phyloP scores from a whole-genome alignment of 1,139 yeast genomes.

The Suhomyces bolitotheri region DNA sequence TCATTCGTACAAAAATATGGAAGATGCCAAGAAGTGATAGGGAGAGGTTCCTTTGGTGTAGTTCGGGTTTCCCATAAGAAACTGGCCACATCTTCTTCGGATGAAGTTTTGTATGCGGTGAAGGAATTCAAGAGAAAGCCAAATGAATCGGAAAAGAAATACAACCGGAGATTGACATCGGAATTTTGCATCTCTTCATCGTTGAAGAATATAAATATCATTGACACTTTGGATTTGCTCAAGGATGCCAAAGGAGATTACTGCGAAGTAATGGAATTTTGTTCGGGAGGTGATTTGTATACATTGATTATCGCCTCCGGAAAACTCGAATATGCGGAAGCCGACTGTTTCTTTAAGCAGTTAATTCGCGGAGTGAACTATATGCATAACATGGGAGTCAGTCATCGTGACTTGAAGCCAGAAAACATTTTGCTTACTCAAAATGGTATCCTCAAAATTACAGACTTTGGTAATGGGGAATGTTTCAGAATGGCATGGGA shows the following conservation, averaged over 20 bases:
- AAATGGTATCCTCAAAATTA: conserved; percentile 78
- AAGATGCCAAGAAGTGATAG: conserved; percentile 51
- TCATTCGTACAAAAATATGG: conserved; percentile 53
- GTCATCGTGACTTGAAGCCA: conserved; percentile 93
- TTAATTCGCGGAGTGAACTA: conserved; percentile 86
- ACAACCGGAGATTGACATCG: conserved; percentile 44
- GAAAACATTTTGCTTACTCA: conserved; percentile 84
- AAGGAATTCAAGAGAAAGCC: conserved; percentile 47
- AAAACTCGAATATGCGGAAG: conserved; percentile 79
- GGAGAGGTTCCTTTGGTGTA: conserved; percentile 51
- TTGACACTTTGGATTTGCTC: conserved; percentile 80
- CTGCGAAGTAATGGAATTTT: conserved; percentile 96
- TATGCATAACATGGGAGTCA: conserved; percentile 97
- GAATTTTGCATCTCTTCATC: conserved; percentile 53
- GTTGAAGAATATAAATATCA: conserved; percentile 56
- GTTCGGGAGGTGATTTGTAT: conserved; percentile 93
- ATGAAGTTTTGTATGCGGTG: conserved; percentile 46
- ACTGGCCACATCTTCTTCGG: conserved; percentile 15
- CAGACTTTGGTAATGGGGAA: conserved; percentile 95
- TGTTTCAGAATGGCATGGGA: conserved; percentile 99
- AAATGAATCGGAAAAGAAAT: conserved; percentile 47
- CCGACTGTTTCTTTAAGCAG: conserved; percentile 95
- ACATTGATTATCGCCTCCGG: conserved; percentile 84
- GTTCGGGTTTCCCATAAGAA: conserved; percentile 49
- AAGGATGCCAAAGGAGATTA: conserved; percentile 91